Base-by-base conservation (phyloP, 768 basidiomycete species). In the Suillus fuscotomentosus region DNA sequence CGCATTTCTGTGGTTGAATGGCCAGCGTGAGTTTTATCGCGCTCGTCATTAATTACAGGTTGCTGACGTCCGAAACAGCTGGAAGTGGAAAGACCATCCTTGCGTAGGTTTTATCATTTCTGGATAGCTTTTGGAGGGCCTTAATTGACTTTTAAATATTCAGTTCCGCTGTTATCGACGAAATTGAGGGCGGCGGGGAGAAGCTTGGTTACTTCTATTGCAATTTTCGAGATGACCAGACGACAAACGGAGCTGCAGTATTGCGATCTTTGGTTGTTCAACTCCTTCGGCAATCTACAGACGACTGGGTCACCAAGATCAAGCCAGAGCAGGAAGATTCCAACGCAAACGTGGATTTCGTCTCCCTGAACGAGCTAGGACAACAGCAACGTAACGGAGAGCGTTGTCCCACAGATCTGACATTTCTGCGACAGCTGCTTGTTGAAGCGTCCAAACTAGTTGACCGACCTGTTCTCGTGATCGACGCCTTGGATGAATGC, bases 211-310 rank as follows among this genome's bases (percentile, higher is more conserved):
- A 45, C 3, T 45, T 45, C 8, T 45, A 45, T 45, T 45, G 43
- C 43, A 9, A 45, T 45, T 45, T 45, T 8, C 8, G 20, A 45
- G 14, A 45, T 1, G 61, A 66, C 13, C 60, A 42, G 17, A 60
- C 63, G 4, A 70, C 47, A 34, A 63, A 20, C n/a, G 48, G 62
- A 2, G 17, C 53, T 8, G 63, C 70, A 39, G 56, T 69, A 22
- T 57, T 72, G 56, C 65, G 70, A 0, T 71, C 72, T 1, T 10
- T 72, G 0, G 53, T 71, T n/a, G 62, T 55, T 8, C 71, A 72
- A 34, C 22, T 69, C 8, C 43, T 45, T 2, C 9, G 8, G 6
- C 17, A 36, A n/a, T 36, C 20, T 20, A 20, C 20, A n/a, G 3
- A 20, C 14, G 43, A 45, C 31, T 54, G 31, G 53, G n/a, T 54